Evolutionary conservation across 2,329 filamentous ascomycete genomes (phyloP), one percentile per base, ranked within the genome.

Genomic region (Daldinia sp.): DNA sequence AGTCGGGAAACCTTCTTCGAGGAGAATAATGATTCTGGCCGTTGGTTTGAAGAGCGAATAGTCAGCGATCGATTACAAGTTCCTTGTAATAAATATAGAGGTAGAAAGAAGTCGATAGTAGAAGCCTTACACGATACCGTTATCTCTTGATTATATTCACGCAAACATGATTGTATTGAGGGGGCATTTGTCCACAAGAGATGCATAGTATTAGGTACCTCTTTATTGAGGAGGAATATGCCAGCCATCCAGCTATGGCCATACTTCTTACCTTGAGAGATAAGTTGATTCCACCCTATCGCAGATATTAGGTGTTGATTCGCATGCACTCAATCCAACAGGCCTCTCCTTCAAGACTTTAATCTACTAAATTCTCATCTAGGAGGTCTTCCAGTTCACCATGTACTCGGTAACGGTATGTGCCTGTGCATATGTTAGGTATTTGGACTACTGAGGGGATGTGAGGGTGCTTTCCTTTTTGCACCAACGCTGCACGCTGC

Each of bases 1-100:
- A 56, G 41, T 58, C 54, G 9, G 65, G 60, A 4, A 65, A 65
- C 15, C 54, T 41, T 23, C 51, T 67, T 20, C 63, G 28, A 61
- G 39, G 15, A 30, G 35, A 44, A 51, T 51, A 30, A 18, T 50
- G 6, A 2, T 30, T 30, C 6, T 13, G 0, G 4, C 10, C 23
- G 12, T n/a, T 23, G 23, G 7, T 46, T 12, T 13, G 18, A 23
- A 5, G 42, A 18, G 7, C 12, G 10, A 46, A 26, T 26, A 26
- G 7, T 12, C 2, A 6, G 2, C 9, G 3, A 26, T 23, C 18
- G 23, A 12, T 13, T 26, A 46, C 18, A 12, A 13, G 42, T 26
- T 46, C 41, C 4, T 23, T 18, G 7, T 46, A 23, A 18, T 5
- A 23, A 23, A 46, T 46, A 46, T 46, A 23, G 20, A 44, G 9